These are phyloP conservation scores for Geotrichum restrictum DNA, from an alignment of 1,139 yeast species.

Conservation along the genomic window DNA sequence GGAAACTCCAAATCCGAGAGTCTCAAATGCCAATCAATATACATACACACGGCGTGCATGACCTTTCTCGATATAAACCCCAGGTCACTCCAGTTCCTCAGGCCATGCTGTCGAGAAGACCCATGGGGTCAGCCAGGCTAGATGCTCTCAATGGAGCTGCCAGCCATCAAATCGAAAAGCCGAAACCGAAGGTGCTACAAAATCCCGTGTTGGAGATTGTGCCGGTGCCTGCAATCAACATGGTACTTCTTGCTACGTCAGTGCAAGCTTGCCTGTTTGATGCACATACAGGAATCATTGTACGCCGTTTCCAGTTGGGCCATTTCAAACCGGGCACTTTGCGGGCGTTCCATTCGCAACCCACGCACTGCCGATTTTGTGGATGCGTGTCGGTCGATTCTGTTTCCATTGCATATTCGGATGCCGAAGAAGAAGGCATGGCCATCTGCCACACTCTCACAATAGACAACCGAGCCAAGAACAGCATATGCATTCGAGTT, in stretches of 20 bases:
- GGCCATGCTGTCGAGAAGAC: conserved; percentile 20
- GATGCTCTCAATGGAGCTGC: conserved; percentile 28
- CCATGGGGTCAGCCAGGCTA: conserved; percentile 14
- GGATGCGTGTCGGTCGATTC: conserved; percentile 80
- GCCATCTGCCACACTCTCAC: conserved; percentile 70
- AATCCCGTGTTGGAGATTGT: conserved; percentile 26
- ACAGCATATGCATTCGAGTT: conserved; percentile 76
- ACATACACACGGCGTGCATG: conserved; percentile 20
- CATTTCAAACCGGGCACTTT: conserved; percentile 59
- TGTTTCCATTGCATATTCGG: conserved; percentile 68
- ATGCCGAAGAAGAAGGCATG: conserved; percentile 48
- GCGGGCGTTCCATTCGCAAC: conserved; percentile 72
- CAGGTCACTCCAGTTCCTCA: conserved; percentile 21
- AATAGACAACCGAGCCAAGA: conserved; percentile 71
- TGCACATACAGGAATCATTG: conserved; percentile 67
- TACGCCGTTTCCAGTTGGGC: conserved; percentile 55
- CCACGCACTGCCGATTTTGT: conserved; percentile 85
- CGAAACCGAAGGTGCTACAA: conserved; percentile 18
- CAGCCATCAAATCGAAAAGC: conserved; percentile 44
- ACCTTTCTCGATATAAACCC: conserved; percentile 20
- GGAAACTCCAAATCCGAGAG: conserved; percentile 49
- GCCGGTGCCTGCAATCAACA: conserved; percentile 34
- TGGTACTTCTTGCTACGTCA: conserved; percentile 32
- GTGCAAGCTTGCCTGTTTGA: conserved; percentile 50
- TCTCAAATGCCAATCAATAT: conserved; percentile 21